A percentile compares a stretch with the other conserved stretches of the same genome.
These are phyloP conservation scores for Creolimax fragrantissima DNA, from an alignment of 78 protist genomes.

Conservation along the genomic window DNA sequence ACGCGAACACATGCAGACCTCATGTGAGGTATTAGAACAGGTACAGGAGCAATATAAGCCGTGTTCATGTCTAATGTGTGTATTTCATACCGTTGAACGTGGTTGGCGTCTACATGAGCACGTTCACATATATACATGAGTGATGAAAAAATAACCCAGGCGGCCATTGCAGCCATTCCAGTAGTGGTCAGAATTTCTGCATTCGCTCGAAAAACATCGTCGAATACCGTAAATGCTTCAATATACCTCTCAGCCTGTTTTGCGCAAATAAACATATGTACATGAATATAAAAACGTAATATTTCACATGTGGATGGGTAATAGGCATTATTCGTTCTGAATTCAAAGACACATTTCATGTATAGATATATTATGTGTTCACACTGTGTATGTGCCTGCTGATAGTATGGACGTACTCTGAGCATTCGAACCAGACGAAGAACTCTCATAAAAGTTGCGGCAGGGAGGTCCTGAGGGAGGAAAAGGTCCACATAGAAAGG, in stretches of 20 bases:
- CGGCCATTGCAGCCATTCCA: not conserved
- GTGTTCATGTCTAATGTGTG: too few species aligned
- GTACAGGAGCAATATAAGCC: too few species aligned
- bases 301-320: too few species aligned
- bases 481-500: slow-evolving; percentile 2
- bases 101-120: too few species aligned
- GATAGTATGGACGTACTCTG: not conserved
- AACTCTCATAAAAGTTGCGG: slow-evolving; percentile 10
- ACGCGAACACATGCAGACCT: too few species aligned
- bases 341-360: too few species aligned
- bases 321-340: too few species aligned
- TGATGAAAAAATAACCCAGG: not conserved
- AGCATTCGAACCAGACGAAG: slow-evolving; percentile 19
- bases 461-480: not conserved
- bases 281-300: not conserved
- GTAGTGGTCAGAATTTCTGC: not conserved
- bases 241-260: not conserved
- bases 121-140: slow-evolving; percentile 8
- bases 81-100: too few species aligned
- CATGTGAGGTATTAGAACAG: too few species aligned
- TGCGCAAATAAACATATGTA: not conserved
- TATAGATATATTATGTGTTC: too few species aligned
- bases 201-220: slow-evolving; percentile 16
- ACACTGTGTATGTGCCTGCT: too few species aligned
- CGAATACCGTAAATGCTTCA: slow-evolving; percentile 22